These are phyloP conservation scores for Trichosporon sp. DNA, from an alignment of 1,284 basidiomycete species.

Conservation along the genomic window DNA sequence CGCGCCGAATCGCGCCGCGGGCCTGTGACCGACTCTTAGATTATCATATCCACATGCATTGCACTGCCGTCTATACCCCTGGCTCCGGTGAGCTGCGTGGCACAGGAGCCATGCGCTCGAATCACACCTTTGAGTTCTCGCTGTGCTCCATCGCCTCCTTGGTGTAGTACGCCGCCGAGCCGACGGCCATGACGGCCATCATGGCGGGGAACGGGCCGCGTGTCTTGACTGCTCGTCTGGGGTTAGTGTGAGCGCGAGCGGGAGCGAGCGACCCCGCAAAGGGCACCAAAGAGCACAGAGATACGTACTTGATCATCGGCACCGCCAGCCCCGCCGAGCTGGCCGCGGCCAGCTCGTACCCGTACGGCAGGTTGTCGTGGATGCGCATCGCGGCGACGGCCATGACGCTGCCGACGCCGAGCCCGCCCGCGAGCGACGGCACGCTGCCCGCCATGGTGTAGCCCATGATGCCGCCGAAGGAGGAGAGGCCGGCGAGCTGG, in stretches of 20 bases:
- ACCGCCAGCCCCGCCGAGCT: constrained; percentile 16
- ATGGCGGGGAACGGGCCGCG: constrained; percentile 25
- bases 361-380: constrained; percentile 34
- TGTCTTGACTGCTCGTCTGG: constrained; percentile 31
- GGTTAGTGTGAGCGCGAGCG: not conserved
- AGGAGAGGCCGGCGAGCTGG: constrained; percentile 15
- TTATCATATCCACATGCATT: not conserved
- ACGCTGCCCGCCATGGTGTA: constrained; percentile 30
- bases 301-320: constrained; percentile 11
- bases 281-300: too few relatives aligned
- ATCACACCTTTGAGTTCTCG: not conserved
- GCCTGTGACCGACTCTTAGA: not conserved
- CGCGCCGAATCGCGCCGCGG: not conserved
- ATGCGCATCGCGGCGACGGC: constrained; percentile 35
- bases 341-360: constrained; percentile 31
- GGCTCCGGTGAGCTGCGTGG: not conserved
- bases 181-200: constrained; percentile 18
- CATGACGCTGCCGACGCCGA: constrained; percentile 35
- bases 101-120: not conserved
- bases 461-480: constrained; percentile 34
- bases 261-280: not conserved
- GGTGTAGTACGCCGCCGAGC: constrained; percentile 34
- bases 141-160: constrained; percentile 10
- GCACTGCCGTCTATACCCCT: not conserved
- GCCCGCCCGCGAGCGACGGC: constrained; percentile 31